Evolutionary conservation across 139 green algal genomes (phyloP).

Genomic region (Choricystis sp.): DNA sequence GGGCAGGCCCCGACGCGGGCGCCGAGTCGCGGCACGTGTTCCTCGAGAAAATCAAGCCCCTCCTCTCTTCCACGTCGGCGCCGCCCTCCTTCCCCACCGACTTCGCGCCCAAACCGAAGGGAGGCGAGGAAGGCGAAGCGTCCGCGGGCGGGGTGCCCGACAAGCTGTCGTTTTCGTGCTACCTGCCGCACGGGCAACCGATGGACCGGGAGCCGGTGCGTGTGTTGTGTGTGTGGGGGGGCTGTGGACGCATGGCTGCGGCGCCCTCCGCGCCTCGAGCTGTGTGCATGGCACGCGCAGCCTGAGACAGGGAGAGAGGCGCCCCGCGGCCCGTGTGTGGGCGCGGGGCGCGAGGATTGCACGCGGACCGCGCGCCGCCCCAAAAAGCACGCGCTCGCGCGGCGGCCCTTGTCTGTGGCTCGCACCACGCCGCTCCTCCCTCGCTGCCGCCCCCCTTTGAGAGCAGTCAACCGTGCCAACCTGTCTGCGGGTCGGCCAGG

Average conservation of each 20-base stretch:
- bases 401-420: no score
- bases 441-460: no score
- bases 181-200: constrained; percentile 43
- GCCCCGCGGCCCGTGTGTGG: no score
- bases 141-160: constrained; percentile 21
- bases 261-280: no score
- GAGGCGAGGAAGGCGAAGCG: constrained; percentile 1
- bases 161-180: constrained; percentile 73
- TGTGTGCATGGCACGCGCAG: no score
- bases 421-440: not conserved
- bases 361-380: no score
- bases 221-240: not conserved
- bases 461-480: no score
- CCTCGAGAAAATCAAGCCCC: constrained; percentile 7
- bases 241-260: no score
- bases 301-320: constrained; percentile 9
- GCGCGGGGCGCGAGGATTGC: no score
- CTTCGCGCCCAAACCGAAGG: constrained; percentile 17
- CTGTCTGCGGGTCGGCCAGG: no score
- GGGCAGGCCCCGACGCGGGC: not conserved
- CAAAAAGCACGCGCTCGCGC: no score
- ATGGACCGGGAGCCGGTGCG: constrained; percentile 15
- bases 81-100: constrained; percentile 25
- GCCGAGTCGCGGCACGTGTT: not conserved
- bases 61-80: constrained; percentile 8